Base-by-base conservation (phyloP, 768 basidiomycete species). In the Mycena filopes region DNA sequence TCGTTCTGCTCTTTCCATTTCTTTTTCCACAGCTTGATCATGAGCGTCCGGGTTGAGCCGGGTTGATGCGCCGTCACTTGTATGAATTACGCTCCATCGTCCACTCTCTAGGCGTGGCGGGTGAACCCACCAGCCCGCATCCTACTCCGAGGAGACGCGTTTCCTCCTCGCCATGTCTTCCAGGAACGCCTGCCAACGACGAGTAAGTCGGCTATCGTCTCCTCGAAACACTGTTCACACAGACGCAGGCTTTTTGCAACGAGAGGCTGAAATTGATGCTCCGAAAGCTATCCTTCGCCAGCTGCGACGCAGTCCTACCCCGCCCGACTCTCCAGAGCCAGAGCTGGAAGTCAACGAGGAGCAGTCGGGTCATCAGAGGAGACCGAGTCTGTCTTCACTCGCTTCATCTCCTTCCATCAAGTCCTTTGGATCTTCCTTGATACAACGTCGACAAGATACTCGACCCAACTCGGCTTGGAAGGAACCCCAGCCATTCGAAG, bases 191-290 rank as follows among this genome's bases (percentile, higher is more conserved):
- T 93, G 47, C 92, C 92, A 16, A 84, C 89, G 10, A 64, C 63
- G 4, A 33, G 61, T 45, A 41, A 55, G 60, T 62, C 6, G 7
- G 29, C 2, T 83, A 65, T 84, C 90, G 62, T 48, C 16, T 31
- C 60, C 55, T 61, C 47, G 64, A 23, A 59, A 36, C 29, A 26
- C 65, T 49, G 25, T 43, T 20, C 28, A 18, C 13, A 18, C 33
- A 1, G 47, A 28, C n/a, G 21, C 36, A 70, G 90, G 86, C 56
- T 89, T 92, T 70, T 76, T 95, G 25, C 81, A 86, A 76, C 87
- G 93, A 47, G 93, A 95, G 79, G 93, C 91, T 29, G 80, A 84
- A 43, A 74, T 76, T 45, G 73, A 80, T 50, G 91, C 87, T 18
- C 89, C 89, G 0, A 83, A 76, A 65, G 85, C 89, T 40, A 73